A percentile compares a stretch with the other conserved stretches of the same genome.
Evolutionary conservation across 345 rosid genomes (phyloP).

Genomic region (Pistacia vera): DNA sequence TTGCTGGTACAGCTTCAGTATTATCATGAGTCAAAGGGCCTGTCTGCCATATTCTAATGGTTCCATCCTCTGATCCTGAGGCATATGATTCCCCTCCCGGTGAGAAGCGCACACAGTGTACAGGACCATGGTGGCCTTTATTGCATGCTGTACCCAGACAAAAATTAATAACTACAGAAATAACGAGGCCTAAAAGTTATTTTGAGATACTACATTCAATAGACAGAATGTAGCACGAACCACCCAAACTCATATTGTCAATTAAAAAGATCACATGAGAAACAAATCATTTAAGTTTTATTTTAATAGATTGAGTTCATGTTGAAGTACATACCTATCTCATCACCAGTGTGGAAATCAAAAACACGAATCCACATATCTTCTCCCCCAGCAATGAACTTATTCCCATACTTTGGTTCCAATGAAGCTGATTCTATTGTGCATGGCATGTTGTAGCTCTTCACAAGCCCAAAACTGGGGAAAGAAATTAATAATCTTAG

Average conservation of each 20-base stretch:
- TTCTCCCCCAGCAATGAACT: slow-evolving; percentile 90
- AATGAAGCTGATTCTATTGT: slow-evolving; percentile 72
- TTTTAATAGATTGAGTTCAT: slow-evolving; percentile 54
- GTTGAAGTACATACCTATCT: slow-evolving; percentile 58
- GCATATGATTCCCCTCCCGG: slow-evolving; percentile 96
- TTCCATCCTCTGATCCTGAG: slow-evolving; percentile 98
- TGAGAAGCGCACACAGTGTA: slow-evolving; percentile 88
- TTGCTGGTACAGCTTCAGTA: slow-evolving; percentile 24
- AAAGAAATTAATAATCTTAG: background rate
- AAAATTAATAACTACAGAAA: slow-evolving; percentile 10
- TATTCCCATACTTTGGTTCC: slow-evolving; percentile 80
- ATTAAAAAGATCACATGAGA: background rate
- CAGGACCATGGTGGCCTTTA: slow-evolving; percentile 99
- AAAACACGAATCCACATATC: slow-evolving; percentile 84
- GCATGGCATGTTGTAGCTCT: slow-evolving; percentile 52
- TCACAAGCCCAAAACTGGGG: slow-evolving; percentile 39
- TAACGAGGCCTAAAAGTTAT: slow-evolving; percentile 27
- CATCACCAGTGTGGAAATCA: slow-evolving; percentile 83
- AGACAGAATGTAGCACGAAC: slow-evolving; percentile 17
- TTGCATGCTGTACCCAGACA: slow-evolving; percentile 71
- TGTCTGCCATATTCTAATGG: slow-evolving; percentile 68
- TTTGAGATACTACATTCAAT: slow-evolving; percentile 62
- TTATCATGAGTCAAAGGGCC: slow-evolving; percentile 36
- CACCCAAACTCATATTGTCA: background rate
- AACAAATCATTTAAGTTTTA: slow-evolving; percentile 60